Conservation (phyloP, 805 yeast genomes). For the Osmozyma mogii region DNA sequence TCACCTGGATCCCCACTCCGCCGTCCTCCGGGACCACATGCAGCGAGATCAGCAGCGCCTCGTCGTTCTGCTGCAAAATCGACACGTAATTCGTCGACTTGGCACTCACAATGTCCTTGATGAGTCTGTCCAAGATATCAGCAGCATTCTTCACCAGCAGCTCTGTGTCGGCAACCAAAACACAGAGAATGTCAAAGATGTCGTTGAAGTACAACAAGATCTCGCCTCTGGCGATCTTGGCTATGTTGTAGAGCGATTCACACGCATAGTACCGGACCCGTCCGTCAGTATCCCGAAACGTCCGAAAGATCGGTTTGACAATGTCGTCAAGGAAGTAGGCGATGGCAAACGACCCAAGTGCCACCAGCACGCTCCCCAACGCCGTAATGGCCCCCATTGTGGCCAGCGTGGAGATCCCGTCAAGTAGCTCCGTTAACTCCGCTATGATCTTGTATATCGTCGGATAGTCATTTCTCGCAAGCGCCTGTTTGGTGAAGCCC, state of each 20-base stretch:
- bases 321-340: conserved; percentile 78
- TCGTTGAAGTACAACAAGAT: conserved; percentile 87
- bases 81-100: conserved; percentile 85
- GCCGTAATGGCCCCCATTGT: conserved; percentile 96
- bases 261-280: conserved; percentile 95
- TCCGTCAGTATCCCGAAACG: conserved; percentile 97
- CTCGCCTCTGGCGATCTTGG: conserved; percentile 95
- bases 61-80: conserved; percentile 45
- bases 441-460: conserved; percentile 57
- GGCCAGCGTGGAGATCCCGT: conserved; percentile 58
- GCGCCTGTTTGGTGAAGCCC: conserved; percentile 61
- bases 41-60: conserved; percentile 25
- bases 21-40: conserved; percentile 41
- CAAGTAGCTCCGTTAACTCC: conserved; percentile 73
- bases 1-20: conserved; percentile 54
- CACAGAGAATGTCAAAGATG: conserved; percentile 86
- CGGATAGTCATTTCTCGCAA: conserved; percentile 52
- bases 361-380: conserved; percentile 91
- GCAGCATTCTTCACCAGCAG: conserved; percentile 93
- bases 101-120: conserved; percentile 92
- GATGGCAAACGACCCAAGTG: conserved; percentile 77
- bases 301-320: conserved; percentile 87
- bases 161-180: conserved; percentile 84
- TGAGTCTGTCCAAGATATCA: conserved; percentile 78
- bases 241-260: conserved; percentile 89